phyloP scores from a whole-genome alignment of 2,329 filamentous ascomycete genomes.

The Aureobasidium sp. region DNA sequence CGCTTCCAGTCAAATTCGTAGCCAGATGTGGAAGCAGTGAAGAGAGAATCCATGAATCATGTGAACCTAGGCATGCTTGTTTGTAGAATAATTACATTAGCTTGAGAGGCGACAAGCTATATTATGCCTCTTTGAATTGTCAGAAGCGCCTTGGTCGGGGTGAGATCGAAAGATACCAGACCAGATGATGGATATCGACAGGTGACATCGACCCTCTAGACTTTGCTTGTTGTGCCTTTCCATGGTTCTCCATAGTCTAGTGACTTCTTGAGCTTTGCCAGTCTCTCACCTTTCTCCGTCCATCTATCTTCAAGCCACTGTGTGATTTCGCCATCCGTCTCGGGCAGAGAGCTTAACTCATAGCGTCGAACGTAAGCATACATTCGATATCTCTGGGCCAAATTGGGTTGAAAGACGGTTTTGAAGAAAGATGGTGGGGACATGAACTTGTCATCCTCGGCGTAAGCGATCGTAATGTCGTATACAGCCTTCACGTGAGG shows the following conservation, averaged over 20 bases:
- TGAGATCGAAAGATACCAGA: neutral
- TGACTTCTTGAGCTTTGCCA: constrained; percentile 20
- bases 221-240: neutral
- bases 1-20: neutral
- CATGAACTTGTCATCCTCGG: constrained; percentile 23
- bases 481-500: constrained; percentile 30
- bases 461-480: constrained; percentile 33
- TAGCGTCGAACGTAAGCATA: constrained; percentile 27
- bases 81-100: neutral
- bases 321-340: constrained; percentile 23
- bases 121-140: neutral
- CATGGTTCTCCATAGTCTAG: constrained; percentile 3
- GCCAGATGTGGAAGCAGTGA: neutral
- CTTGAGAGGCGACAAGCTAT: neutral
- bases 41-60: neutral
- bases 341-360: constrained; percentile 22
- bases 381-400: constrained; percentile 24
- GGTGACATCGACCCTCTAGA: neutral
- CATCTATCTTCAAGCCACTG: constrained; percentile 29
- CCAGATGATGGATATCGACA: neutral
- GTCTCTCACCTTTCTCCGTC: constrained; percentile 27
- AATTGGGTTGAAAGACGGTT: constrained; percentile 20
- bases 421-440: constrained; percentile 25
- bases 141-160: neutral
- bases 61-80: neutral